Percentiles rank a stretch among this genome's conserved stretches.
phyloP scores from a whole-genome alignment of 2,329 filamentous ascomycete species.

The Scedosporium apiospermum region DNA sequence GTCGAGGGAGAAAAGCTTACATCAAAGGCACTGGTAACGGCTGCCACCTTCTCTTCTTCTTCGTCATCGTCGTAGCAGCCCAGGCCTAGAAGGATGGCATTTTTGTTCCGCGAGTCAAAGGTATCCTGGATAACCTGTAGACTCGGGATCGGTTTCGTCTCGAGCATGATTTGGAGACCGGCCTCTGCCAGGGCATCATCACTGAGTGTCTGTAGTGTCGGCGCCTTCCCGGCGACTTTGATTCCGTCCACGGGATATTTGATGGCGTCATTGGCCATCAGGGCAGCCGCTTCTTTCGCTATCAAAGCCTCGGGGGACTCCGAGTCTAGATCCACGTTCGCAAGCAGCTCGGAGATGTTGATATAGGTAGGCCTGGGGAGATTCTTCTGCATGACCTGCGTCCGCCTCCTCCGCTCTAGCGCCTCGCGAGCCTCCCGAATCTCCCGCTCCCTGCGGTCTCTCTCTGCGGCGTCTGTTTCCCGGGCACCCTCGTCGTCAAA shows the following conservation, averaged over 20 bases:
- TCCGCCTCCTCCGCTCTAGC: conserved; percentile 72
- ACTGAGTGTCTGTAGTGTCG: conserved; percentile 52
- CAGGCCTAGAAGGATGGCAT: conserved; percentile 63
- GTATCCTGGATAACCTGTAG: conserved; percentile 41
- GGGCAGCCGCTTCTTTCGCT: conserved; percentile 63
- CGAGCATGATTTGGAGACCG: conserved; percentile 64
- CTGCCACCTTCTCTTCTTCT: conserved; percentile 53
- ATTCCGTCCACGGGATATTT: conserved; percentile 63
- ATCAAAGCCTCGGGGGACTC: conserved; percentile 62
- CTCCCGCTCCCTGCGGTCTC: conserved; percentile 69
- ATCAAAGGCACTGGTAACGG: conserved; percentile 65
- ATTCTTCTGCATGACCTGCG: conserved; percentile 79
- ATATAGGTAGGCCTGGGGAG: conserved; percentile 69
- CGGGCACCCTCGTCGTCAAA: conserved; percentile 37
- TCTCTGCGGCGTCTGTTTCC: conserved; percentile 53
- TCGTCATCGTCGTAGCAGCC: conserved; percentile 72
- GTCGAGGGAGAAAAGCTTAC: conserved; percentile 34
- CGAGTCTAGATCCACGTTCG: conserved; percentile 25
- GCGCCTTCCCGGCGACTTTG: conserved; percentile 53
- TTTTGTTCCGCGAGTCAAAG: conserved; percentile 44
- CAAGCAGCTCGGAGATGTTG: conserved; percentile 58
- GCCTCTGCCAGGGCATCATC: conserved; percentile 68
- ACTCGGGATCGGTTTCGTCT: conserved; percentile 44
- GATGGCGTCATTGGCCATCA: conserved; percentile 74
- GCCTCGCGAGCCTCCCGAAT: conserved; percentile 64